phyloP scores from a whole-genome alignment of 441 rosid genomes.

The Raphanus hybrid region DNA sequence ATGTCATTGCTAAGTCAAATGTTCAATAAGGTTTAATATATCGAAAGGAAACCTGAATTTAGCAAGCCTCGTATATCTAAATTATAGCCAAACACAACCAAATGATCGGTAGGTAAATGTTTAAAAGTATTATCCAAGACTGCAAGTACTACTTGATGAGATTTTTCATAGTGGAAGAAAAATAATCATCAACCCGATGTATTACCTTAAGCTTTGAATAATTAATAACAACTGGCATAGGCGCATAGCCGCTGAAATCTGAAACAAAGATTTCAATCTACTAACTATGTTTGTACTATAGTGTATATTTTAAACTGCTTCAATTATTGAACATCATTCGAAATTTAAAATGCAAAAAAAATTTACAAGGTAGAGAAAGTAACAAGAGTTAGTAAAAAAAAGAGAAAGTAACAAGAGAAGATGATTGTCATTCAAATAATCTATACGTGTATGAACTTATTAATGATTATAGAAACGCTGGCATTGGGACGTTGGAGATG shows the following conservation, averaged over 20 bases:
- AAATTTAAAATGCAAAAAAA: neutral
- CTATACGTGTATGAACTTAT: slow-evolving; percentile 29
- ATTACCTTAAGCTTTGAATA: slow-evolving; percentile 3
- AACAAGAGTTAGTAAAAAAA: too few species aligned
- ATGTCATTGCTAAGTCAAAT: neutral
- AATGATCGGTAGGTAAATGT: neutral
- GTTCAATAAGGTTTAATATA: neutral
- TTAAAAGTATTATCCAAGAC: slow-evolving; percentile 3
- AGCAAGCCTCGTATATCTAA: neutral
- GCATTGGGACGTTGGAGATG: slow-evolving; percentile 36
- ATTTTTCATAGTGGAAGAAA: neutral
- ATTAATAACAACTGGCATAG: neutral
- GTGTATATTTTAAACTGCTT: too few species aligned
- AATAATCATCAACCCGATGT: neutral
- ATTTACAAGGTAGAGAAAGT: neutral
- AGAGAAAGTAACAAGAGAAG: neutral
- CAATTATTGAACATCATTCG: too few species aligned
- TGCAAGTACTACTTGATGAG: slow-evolving; percentile 16
- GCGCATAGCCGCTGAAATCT: neutral
- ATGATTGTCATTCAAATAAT: neutral
- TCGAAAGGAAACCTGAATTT: slow-evolving; percentile 1
- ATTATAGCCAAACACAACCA: neutral
- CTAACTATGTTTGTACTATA: neutral
- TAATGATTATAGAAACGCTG: slow-evolving; percentile 32
- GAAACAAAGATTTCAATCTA: neutral